Evolutionary conservation across 129 eudicot genomes (phyloP).

Genomic region (Pulicaria dysenterica): DNA sequence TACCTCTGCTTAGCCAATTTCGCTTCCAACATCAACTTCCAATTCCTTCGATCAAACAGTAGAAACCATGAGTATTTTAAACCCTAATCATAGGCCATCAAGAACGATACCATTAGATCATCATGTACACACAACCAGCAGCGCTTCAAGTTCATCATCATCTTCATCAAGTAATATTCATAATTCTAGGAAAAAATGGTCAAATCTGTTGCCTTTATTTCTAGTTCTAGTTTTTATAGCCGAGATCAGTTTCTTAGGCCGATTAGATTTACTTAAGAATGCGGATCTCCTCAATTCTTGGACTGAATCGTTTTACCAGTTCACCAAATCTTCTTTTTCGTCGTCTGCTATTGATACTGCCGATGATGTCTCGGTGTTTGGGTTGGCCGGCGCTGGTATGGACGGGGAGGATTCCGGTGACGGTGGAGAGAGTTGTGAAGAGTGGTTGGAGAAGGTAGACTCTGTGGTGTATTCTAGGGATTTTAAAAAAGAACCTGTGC

Average conservation of each 20-base stretch:
- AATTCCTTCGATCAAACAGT: background rate
- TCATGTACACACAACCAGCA: constrained; percentile 13
- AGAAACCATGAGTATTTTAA: constrained; percentile 20
- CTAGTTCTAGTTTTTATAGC: constrained; percentile 68
- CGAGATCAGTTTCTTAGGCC: constrained; percentile 73
- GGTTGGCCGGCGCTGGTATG: constrained; percentile 9
- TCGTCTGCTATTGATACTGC: constrained; percentile 17
- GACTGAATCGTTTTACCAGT: constrained; percentile 77
- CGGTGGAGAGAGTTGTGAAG: constrained; percentile 60
- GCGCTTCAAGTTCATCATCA: constrained; percentile 21
- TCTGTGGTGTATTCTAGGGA: constrained; percentile 71
- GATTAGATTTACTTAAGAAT: constrained; percentile 66
- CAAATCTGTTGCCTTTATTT: constrained; percentile 54
- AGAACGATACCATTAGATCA: constrained; percentile 18
- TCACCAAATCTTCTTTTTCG: constrained; percentile 40
- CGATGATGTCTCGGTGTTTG: constrained; percentile 29
- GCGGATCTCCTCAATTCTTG: constrained; percentile 61
- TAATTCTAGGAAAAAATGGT: constrained; percentile 55
- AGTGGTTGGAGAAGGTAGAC: constrained; percentile 78
- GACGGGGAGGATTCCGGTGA: constrained; percentile 24
- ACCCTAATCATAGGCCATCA: constrained; percentile 40
- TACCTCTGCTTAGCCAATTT: background rate
- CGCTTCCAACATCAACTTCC: background rate
- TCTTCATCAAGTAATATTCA: constrained; percentile 15
- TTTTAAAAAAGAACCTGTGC: constrained; percentile 59